Evolutionary conservation across 805 yeast genomes (phyloP).

Genomic region (Tetrapisispora iriomotensis): DNA sequence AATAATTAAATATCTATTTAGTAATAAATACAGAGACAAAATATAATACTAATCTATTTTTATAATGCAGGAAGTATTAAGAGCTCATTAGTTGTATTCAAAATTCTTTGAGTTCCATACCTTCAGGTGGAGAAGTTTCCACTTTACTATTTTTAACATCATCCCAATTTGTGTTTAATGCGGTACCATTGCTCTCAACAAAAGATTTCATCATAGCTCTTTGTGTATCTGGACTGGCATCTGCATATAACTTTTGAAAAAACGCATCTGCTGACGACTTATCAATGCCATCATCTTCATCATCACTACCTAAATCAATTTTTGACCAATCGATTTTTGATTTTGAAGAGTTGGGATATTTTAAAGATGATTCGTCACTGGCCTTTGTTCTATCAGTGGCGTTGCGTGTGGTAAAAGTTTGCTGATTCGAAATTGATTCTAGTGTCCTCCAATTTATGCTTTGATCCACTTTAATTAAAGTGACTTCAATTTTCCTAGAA

Average conservation of each 20-base stretch:
- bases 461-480: slow-evolving; percentile 37
- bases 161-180: slow-evolving; percentile 86
- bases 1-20: not conserved
- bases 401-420: not conserved
- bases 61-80: no score
- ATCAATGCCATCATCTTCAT: slow-evolving; percentile 34
- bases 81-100: not conserved
- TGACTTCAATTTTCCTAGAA: slow-evolving; percentile 66
- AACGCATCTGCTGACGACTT: slow-evolving; percentile 52
- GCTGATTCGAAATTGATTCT: slow-evolving; percentile 10
- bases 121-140: slow-evolving; percentile 67
- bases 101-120: slow-evolving; percentile 44
- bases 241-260: slow-evolving; percentile 62
- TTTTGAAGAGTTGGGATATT: slow-evolving; percentile 57
- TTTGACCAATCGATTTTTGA: slow-evolving; percentile 63
- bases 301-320: slow-evolving; percentile 37
- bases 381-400: not conserved
- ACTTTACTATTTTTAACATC: slow-evolving; percentile 63
- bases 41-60: no score
- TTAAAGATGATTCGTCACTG: not conserved
- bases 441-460: slow-evolving; percentile 46
- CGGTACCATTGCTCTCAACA: slow-evolving; percentile 88
- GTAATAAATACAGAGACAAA: no score
- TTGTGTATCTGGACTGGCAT: slow-evolving; percentile 77
- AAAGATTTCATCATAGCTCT: slow-evolving; percentile 97